Evolutionary conservation across 192 early-diverging fungal species (phyloP).

Genomic region (Backusella mclennaniae): DNA sequence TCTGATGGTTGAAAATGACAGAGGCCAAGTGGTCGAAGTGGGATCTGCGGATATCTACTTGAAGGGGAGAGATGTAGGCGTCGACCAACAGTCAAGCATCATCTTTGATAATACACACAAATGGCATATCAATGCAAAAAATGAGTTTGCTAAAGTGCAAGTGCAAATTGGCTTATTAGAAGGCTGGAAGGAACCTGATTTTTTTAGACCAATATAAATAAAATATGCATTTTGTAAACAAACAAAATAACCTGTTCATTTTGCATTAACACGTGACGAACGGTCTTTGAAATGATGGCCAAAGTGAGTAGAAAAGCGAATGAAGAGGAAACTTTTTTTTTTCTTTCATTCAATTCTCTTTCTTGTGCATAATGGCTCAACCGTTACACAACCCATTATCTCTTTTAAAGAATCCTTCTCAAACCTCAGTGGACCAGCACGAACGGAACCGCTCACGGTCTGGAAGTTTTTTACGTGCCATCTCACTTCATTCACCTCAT

Average conservation of each 20-base stretch:
- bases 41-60: neutral
- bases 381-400: conserved; percentile 13
- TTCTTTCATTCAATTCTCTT: neutral
- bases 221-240: too few species aligned
- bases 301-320: neutral
- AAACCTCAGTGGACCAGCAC: neutral
- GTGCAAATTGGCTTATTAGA: conserved; percentile 7
- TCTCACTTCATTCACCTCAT: conserved; percentile 6
- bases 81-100: neutral
- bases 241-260: neutral
- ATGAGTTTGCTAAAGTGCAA: conserved; percentile 1
- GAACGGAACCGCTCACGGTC: neutral
- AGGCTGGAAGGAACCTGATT: conserved; percentile 13
- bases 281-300: neutral
- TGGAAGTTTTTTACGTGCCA: conserved; percentile 5
- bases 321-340: neutral
- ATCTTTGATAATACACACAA: neutral
- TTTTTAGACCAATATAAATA: conserved; percentile 5
- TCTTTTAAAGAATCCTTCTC: neutral
- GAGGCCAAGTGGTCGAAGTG: neutral
- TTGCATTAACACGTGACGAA: neutral
- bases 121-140: conserved; percentile 9
- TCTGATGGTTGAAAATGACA: neutral
- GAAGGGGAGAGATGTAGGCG: neutral
- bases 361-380: conserved; percentile 3